Evolutionary conservation across 202 grass and related monocot genomes (phyloP).

Genomic region (Thinopyrum obtusiflorum): DNA sequence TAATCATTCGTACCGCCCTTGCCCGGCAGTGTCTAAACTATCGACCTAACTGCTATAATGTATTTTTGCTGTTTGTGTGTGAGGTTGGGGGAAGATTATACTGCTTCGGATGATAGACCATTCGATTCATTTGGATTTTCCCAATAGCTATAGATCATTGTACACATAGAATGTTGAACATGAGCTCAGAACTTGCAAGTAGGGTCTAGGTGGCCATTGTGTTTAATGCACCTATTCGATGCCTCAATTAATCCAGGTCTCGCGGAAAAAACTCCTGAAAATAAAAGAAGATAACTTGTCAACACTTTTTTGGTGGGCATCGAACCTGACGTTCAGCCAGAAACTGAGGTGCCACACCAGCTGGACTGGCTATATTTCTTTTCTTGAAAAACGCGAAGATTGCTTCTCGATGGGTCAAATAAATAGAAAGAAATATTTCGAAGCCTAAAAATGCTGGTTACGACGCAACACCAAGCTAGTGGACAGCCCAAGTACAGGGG

Average conservation of each 20-base stretch:
- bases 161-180: neutral
- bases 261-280: neutral
- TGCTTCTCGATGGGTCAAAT: no score
- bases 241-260: neutral
- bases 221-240: neutral
- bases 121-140: neutral
- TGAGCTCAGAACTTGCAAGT: conserved; percentile 1
- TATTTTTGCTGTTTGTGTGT: neutral
- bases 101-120: neutral
- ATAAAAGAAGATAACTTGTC: neutral
- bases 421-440: no score
- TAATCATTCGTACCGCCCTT: neutral
- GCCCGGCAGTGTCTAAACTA: neutral
- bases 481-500: no score
- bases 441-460: no score
- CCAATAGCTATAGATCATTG: neutral
- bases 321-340: neutral
- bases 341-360: neutral
- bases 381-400: no score
- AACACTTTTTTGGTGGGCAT: neutral
- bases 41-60: neutral
- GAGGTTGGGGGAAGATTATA: neutral
- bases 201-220: neutral
- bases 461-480: no score
- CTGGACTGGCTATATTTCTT: neutral